Evolutionary conservation across 106 monocot species (phyloP).

Genomic region (Platanthera zijinensis): DNA sequence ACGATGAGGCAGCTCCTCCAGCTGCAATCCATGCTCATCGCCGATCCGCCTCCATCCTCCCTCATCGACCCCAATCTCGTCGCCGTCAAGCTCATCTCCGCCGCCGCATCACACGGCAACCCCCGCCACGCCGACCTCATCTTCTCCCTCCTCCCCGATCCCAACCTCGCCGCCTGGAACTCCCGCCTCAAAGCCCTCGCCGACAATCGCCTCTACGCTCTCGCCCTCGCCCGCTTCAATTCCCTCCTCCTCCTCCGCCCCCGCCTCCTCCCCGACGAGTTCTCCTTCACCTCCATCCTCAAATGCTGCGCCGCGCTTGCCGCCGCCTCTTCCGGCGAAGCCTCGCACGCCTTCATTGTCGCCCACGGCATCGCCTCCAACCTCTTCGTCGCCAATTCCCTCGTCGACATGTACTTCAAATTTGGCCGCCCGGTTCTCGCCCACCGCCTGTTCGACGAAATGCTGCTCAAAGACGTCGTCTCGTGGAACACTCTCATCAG

Average conservation of each 20-base stretch:
- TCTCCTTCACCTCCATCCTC: conserved; percentile 35
- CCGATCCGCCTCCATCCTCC: conserved; percentile 3
- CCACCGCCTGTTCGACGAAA: conserved; percentile 26
- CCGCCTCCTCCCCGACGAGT: conserved; percentile 22
- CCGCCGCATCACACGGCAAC: neutral
- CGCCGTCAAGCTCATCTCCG: conserved; percentile 21
- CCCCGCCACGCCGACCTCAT: conserved; percentile 17
- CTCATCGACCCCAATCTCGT: conserved; percentile 13
- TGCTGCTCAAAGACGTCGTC: conserved; percentile 18
- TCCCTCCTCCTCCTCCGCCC: conserved; percentile 15
- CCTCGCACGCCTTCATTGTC: conserved; percentile 10
- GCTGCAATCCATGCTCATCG: conserved; percentile 4
- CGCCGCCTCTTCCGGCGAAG: conserved; percentile 7
- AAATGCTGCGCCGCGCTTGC: conserved; percentile 17
- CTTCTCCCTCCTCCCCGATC: conserved; percentile 10
- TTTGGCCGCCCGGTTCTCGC: conserved; percentile 14
- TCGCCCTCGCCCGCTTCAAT: conserved; percentile 15
- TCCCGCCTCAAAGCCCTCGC: conserved; percentile 21
- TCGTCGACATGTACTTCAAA: conserved; percentile 32
- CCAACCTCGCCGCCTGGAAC: conserved; percentile 16
- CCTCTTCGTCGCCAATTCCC: conserved; percentile 19
- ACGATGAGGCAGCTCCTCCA: conserved; percentile 8
- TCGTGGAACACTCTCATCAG: conserved; percentile 23
- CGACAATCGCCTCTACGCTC: conserved; percentile 10
- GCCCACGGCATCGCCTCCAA: conserved; percentile 12